Base-by-base conservation (phyloP, 177 flowering plant genomes). In the Vitis hybrid region DNA sequence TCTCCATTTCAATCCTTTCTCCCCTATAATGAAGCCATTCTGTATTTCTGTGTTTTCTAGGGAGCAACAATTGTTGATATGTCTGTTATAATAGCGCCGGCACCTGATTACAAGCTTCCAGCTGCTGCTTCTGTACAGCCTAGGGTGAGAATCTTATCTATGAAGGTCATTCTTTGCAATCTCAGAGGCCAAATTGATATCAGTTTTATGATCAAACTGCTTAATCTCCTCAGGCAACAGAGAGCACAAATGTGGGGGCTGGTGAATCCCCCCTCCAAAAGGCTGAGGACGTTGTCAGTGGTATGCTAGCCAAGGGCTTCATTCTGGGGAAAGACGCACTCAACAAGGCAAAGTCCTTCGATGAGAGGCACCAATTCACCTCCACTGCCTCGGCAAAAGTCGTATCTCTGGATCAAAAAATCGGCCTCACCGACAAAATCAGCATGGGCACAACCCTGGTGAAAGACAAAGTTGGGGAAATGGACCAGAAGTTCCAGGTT, bases 61-160 rank as follows among this genome's bases (percentile, higher is more conserved):
- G 91, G 88, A 56, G 89, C 91, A 60, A 87, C 89, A 6, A 87
- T 87, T 8, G 87, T 83, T 70, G 91, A 87, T 70, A 82, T 78
- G 72, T 65, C 84, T 19, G 88, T 87, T 18, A 74, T 67, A 48
- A 79, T 87, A 26, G 71, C 77, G 5, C 77, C 80, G 66, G 86
- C 79, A 60, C 81, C 84, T 39, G 87, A 84, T 10, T 86, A 84
- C 75, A 67, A 78, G 62, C 81, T 69, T 16, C 89, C 91, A 64
- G 58, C 80, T 57, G 31, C 72, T 52, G 78, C 77, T 62, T 52
- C 75, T 16, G 77, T 64, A 33, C 62, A 74, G 49, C 64, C 68
- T 31, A 50, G 12, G 6, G 81, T 79, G 62, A 69, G 72, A 66
- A 64, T 63, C 33, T 63, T 67, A 51, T 59, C 51, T 22, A 12